Conservation (phyloP, 2,329 filamentous ascomycete genomes). For the Venturia oleaginea region DNA sequence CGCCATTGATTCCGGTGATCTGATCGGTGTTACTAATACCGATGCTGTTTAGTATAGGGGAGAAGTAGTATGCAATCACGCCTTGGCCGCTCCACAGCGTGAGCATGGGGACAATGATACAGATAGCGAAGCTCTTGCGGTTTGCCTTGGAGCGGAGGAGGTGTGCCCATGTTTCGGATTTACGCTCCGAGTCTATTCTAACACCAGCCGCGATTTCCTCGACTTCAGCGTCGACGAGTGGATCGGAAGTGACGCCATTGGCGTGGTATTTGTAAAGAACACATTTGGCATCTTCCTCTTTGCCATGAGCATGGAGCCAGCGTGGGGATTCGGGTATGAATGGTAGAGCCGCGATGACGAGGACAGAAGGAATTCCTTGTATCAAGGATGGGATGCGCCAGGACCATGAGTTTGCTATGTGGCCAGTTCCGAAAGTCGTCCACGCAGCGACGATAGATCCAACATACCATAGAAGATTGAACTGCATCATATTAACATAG, state of each 20-base stretch:
- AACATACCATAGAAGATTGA: conserved; percentile 41
- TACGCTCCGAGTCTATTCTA: conserved; percentile 44
- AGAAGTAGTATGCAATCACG: conserved; percentile 36
- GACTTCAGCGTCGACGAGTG: conserved; percentile 57
- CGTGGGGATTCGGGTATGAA: conserved; percentile 53
- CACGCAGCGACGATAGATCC: conserved; percentile 43
- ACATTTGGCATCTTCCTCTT: conserved; percentile 46
- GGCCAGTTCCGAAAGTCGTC: conserved; percentile 37
- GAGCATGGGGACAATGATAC: conserved; percentile 46
- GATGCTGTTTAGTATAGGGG: conserved; percentile 26
- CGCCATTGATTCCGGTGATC: conserved; percentile 32
- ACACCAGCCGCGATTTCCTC: conserved; percentile 59
- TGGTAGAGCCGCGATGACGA: conserved; percentile 38
- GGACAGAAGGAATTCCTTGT: conserved; percentile 39
- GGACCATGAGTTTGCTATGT: conserved; percentile 36
- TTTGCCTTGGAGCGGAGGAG: conserved; percentile 35
- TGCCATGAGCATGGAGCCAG: conserved; percentile 47
- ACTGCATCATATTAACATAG: conserved; percentile 28
- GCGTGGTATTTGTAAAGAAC: conserved; percentile 57
- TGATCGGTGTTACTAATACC: conserved; percentile 28
- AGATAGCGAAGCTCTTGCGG: conserved; percentile 44
- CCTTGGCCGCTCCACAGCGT: conserved; percentile 50
- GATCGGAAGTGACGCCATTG: conserved; percentile 44
- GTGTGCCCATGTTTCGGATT: conserved; percentile 39
- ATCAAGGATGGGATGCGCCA: conserved; percentile 46